Conservation (phyloP, 2,329 filamentous ascomycete genomes). For the Lizonia empirigonia region DNA sequence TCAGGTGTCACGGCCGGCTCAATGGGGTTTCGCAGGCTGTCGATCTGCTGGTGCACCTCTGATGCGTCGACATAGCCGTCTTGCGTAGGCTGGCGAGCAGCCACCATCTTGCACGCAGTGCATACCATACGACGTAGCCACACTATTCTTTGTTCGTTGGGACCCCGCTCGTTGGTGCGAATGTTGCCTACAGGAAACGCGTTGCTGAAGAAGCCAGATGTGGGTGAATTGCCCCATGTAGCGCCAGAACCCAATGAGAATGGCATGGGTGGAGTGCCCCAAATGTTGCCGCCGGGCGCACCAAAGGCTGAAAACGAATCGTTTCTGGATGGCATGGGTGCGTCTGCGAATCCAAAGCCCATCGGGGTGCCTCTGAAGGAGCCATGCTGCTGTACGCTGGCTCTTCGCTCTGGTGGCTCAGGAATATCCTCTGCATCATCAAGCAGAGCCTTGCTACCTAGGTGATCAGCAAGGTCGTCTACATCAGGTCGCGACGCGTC, state of each 20-base stretch:
- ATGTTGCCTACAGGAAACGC: conserved; percentile 37
- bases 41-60: conserved; percentile 67
- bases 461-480: conserved; percentile 75
- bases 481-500: conserved; percentile 58
- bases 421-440: conserved; percentile 64
- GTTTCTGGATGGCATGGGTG: conserved; percentile 35
- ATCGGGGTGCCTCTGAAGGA: conserved; percentile 39
- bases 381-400: conserved; percentile 46
- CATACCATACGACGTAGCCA: conserved; percentile 66
- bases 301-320: conserved; percentile 45
- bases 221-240: conserved; percentile 50
- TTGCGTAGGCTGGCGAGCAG: conserved; percentile 51
- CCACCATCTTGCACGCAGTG: conserved; percentile 73
- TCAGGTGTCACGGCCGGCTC: conserved; percentile 62
- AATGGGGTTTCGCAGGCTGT: conserved; percentile 65
- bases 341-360: conserved; percentile 44
- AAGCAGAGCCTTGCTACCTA: conserved; percentile 89
- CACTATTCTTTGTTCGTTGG: conserved; percentile 37
- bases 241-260: conserved; percentile 48
- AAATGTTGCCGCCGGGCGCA: conserved; percentile 44
- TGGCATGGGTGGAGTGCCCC: conserved; percentile 50
- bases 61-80: conserved; percentile 74
- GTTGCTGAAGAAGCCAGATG: conserved; percentile 41
- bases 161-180: conserved; percentile 35
- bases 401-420: conserved; percentile 62